A percentile compares a stretch with the other conserved stretches of the same genome.
Evolutionary conservation across 192 early-diverging fungal species (phyloP).

Genomic region (Mortierella antarctica): DNA sequence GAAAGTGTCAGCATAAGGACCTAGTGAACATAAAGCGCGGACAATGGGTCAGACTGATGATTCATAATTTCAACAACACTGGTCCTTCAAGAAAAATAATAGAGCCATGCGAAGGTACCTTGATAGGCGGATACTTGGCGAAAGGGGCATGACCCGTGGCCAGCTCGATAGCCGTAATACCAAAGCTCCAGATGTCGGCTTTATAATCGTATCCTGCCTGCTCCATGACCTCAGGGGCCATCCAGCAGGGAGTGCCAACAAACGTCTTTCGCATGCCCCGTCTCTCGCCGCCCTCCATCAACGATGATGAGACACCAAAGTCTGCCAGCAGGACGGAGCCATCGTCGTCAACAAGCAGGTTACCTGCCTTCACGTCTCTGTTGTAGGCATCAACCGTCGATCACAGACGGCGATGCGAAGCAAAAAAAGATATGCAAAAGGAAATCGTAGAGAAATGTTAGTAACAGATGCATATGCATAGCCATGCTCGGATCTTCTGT

Average conservation of each 20-base stretch:
- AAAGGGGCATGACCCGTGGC: slow-evolving; percentile 91
- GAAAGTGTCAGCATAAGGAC: slow-evolving; percentile 90
- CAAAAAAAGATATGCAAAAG: slow-evolving; percentile 1
- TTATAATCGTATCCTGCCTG: slow-evolving; percentile 90
- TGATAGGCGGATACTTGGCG: slow-evolving; percentile 88
- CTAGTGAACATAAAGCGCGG: slow-evolving; percentile 38
- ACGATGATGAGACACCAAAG: slow-evolving; percentile 76
- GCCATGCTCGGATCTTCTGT: not conserved
- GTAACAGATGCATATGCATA: not conserved
- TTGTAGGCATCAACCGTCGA: not conserved
- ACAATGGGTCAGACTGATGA: too few relatives aligned
- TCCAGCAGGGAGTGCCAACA: slow-evolving; percentile 78
- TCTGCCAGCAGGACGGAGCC: slow-evolving; percentile 72
- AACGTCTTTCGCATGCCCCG: slow-evolving; percentile 73
- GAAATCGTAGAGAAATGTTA: not conserved
- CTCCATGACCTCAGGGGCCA: slow-evolving; percentile 92
- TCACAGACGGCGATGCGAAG: not conserved
- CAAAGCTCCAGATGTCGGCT: slow-evolving; percentile 94
- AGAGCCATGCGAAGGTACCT: slow-evolving; percentile 55
- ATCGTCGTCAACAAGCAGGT: slow-evolving; percentile 74
- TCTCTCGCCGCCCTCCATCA: slow-evolving; percentile 73
- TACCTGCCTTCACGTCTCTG: slow-evolving; percentile 79
- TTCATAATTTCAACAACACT: too few relatives aligned
- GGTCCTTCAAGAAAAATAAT: too few relatives aligned
- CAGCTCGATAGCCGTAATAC: slow-evolving; percentile 87